Evolutionary conservation across 805 yeast species (phyloP), one percentile per base, ranked within the genome.

Genomic region (Yarrowia keelungensis): DNA sequence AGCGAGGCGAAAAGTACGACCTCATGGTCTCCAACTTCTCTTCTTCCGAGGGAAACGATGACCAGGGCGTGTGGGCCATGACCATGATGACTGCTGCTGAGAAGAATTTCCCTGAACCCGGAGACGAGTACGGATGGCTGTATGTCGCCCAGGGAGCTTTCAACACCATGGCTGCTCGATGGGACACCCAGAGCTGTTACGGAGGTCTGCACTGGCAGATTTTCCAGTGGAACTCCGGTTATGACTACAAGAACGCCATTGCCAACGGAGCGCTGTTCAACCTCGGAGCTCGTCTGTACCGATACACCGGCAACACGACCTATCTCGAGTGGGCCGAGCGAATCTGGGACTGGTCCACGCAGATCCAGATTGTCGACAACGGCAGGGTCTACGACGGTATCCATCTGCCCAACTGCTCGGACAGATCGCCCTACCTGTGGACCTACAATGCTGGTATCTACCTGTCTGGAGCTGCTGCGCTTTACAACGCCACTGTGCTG

Each of bases 191-290:
- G 3, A 70, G 80, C 73, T 87, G 91, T 76, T 82, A 79, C 51
- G 97, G 97, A 65, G 97, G 97, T 1, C 81, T 91, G 69, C 85
- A 97, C 79, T 91, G 97, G 97, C 97, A 91, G 81, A 92, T 91
- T 72, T 92, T 89, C 79, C 84, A 89, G 67, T 91, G 92, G 92
- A 92, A 92, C 77, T 82, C 90, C 8, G 97, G 97, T 70, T 91
- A 91, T 77, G 87, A 89, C 77, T 91, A 91, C 79, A 91, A 91
- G 77, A 92, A 92, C 79, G 80, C 93, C n/a, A 90, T 91, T 72
- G 85, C 95, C n/a, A 91, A 91, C 77, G 96, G 96, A 2, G 86
- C 90, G 72, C 78, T 92, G 67, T 91, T 92, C 83, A 87, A 89
- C 72, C 79, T 91, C 50, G 93, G 91, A 32, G 95, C 97, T 2